phyloP scores from a whole-genome alignment of 306 rosid genomes.

The Rosa rugosa region DNA sequence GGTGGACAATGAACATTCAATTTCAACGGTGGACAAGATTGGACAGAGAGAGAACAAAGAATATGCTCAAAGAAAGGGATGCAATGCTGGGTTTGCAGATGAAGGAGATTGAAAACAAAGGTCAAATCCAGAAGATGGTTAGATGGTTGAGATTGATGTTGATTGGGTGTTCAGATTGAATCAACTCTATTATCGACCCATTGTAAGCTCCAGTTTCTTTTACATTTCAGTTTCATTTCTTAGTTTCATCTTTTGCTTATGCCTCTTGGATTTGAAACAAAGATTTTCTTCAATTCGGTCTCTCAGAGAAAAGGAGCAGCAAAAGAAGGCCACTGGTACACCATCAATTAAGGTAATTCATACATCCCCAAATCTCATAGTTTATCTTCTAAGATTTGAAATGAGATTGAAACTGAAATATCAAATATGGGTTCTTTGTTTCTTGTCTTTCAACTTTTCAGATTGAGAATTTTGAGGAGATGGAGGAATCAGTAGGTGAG shows the following conservation, averaged over 20 bases:
- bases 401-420: neutral
- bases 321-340: slow-evolving; percentile 39
- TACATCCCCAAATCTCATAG: neutral
- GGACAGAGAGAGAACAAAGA: no score
- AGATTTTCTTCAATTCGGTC: slow-evolving; percentile 75
- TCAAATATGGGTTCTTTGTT: neutral
- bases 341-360: slow-evolving; percentile 35
- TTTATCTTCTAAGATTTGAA: neutral
- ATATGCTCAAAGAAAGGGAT: slow-evolving; percentile 57
- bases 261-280: slow-evolving; percentile 37
- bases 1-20: no score
- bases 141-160: slow-evolving; percentile 72
- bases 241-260: neutral
- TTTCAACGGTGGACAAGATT: no score
- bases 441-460: slow-evolving; percentile 7
- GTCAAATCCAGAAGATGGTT: slow-evolving; percentile 54
- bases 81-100: slow-evolving; percentile 40
- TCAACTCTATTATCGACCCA: slow-evolving; percentile 61
- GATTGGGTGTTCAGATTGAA: slow-evolving; percentile 77
- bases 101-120: slow-evolving; percentile 66
- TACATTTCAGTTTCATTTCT: neutral
- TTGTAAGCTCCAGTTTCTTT: slow-evolving; percentile 37
- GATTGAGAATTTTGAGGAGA: slow-evolving; percentile 42
- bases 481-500: slow-evolving; percentile 50
- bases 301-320: slow-evolving; percentile 69